phyloP scores from a whole-genome alignment of 257 asterid genomes.

The Nicotiana undulata region DNA sequence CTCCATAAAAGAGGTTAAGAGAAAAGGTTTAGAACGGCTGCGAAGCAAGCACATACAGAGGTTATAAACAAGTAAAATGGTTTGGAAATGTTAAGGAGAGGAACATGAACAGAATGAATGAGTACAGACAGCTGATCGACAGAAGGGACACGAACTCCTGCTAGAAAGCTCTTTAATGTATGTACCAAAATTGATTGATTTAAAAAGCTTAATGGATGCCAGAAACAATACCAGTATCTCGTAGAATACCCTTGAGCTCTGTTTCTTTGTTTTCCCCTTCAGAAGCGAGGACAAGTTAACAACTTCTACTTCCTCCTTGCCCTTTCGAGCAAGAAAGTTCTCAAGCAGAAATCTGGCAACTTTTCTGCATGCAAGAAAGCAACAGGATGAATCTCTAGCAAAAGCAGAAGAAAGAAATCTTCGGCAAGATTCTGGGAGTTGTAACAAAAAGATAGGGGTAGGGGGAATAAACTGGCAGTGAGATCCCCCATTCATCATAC shows the following conservation, averaged over 20 bases:
- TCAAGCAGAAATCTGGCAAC: slow-evolving; percentile 35
- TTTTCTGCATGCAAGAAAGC: slow-evolving; percentile 29
- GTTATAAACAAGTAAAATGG: not conserved
- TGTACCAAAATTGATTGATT: not conserved
- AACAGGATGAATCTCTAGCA: not conserved
- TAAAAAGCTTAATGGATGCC: not conserved
- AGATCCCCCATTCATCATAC: slow-evolving; percentile 27
- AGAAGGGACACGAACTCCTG: not conserved
- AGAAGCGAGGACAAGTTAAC: slow-evolving; percentile 37
- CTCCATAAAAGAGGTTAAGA: not conserved
- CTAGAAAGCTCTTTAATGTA: not conserved
- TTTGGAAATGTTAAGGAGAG: not conserved
- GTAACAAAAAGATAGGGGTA: not conserved
- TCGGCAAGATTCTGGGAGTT: not conserved
- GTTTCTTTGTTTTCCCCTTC: slow-evolving; percentile 48
- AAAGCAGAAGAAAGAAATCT: not conserved
- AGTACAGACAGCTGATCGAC: not conserved
- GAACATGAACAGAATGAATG: not conserved
- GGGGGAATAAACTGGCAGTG: not conserved
- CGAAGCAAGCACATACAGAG: not conserved
- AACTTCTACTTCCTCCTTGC: slow-evolving; percentile 21
- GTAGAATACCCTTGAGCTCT: slow-evolving; percentile 58
- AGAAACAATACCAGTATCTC: slow-evolving; percentile 61
- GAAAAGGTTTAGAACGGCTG: not conserved
- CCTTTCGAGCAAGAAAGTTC: slow-evolving; percentile 36